Base-by-base conservation (phyloP, 345 rosid species). In the Lumnitzera racemosa region DNA sequence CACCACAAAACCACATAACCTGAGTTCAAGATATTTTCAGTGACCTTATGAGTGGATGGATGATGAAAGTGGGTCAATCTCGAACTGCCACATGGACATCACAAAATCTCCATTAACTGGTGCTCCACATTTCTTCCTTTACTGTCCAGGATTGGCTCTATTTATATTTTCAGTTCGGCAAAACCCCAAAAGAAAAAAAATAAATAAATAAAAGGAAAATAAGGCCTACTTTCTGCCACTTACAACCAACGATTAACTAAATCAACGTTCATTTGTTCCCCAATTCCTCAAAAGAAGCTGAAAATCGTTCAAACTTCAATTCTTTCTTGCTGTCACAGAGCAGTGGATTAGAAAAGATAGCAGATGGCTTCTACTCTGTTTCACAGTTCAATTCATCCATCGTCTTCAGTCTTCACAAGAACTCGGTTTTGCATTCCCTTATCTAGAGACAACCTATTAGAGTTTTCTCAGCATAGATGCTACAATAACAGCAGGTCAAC, bases 351-450 rank as follows among this genome's bases (percentile, higher is more conserved):
- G 1, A 36, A 36, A 36, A 7, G 9, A 36, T 3, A 36, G 43
- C 5, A 36, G 43, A 88, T 89, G 96, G 85, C 87, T 70, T 75
- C 90, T 29, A 51, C 90, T 76, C 59, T 77, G 65, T 71, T 81
- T 60, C 76, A 74, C 70, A 79, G 70, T 74, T 72, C 81, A 8
- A 63, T 75, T 47, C 74, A 72, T 27, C 83, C 81, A 17, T 75
- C 86, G 29, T 70, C 85, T 17, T 61, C 83, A 12, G 58, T 75
- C 63, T 76, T 80, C 70, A 61, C 92, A 5, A 81, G 65, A 58
- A 76, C 74, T 81, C 87, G 78, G 36, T 67, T 78, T 52, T 72
- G 78, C 4, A 53, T 61, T 64, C 82, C 79, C 17, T 14, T 66
- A 1, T 53, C 67, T 29, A 82, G 58, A 58, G 64, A 64, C 56